Evolutionary conservation across 768 basidiomycete genomes (phyloP).

Genomic region (Phaffia tasmanica): DNA sequence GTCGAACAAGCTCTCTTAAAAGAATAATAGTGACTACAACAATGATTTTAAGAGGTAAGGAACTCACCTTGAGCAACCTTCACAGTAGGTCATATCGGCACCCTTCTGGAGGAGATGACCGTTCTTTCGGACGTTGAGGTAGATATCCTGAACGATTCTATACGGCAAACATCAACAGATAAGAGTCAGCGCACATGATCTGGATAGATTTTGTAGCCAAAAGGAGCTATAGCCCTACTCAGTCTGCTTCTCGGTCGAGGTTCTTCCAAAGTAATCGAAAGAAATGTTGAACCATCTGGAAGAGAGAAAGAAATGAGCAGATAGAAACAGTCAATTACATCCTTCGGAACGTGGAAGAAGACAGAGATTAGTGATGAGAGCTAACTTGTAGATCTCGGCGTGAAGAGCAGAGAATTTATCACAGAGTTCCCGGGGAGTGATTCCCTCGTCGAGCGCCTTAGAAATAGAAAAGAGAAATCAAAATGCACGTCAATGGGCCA

Average conservation of each 20-base stretch:
- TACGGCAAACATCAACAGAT: neutral
- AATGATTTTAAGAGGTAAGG: too few relatives aligned
- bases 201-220: neutral
- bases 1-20: neutral
- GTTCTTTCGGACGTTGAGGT: conserved; percentile 68
- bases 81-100: conserved; percentile 89
- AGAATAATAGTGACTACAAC: too few relatives aligned
- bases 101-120: conserved; percentile 66
- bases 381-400: conserved; percentile 71
- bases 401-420: conserved; percentile 85
- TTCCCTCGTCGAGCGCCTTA: conserved; percentile 37
- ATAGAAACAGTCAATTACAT: neutral
- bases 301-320: neutral
- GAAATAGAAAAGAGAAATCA: neutral
- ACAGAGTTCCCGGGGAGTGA: conserved; percentile 48
- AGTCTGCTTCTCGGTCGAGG: conserved; percentile 78
- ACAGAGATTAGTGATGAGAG: neutral
- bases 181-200: neutral
- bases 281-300: conserved; percentile 82
- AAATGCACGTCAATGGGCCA: neutral
- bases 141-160: conserved; percentile 85
- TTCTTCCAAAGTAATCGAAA: conserved; percentile 93
- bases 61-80: conserved; percentile 69
- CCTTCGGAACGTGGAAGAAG: neutral
- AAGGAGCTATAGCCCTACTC: conserved; percentile 48